Base-by-base conservation (phyloP, 192 early-diverging fungal genomes). In the Gryganskiella cystojenkinii region DNA sequence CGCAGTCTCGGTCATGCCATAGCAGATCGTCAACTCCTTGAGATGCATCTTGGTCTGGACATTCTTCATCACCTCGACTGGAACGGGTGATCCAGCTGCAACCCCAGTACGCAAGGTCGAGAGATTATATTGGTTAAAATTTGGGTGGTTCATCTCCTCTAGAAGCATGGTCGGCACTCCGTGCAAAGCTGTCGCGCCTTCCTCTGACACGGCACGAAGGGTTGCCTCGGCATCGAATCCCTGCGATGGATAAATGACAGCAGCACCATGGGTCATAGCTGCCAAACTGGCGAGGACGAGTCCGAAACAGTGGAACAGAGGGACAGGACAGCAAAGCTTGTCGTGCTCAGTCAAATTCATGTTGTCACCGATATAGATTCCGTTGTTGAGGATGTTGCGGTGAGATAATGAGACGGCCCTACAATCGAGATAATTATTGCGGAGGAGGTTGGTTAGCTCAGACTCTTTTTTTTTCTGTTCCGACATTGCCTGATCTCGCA, bases 231-330 rank as follows among this genome's bases (percentile, higher is more conserved):
- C 74, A 22, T 82, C 70, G 55, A 84, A 86, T 15, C 50, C 61
- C 33, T 83, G 60, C 9, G 70, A 71, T 11, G 85, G 85, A 42
- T 79, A 81, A 2, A 86, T 62, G 34, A 84, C 57, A 2, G 81
- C 60, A 0, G 81, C 35, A 0, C 85, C 85, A 52, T 86, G 80
- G 8, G 81, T 76, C 61, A 83, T 70, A 30, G 78, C 71, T 11
- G 85, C 85, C 33, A 86, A 52, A 40, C 78, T 82, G 13, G 70
- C 58, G 24, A 86, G 63, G 33, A 86, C 85, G 58, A 86, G 59
- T 28, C 85, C 85, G 60, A 86, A 86, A 69, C 85, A 86, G 55
- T 86, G 85, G 57, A 81, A 86, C 53, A 86, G 71, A n/a, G 85
- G 85, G 14, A 84, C 76, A 11, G 85, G 85, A 35, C 67, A 74